Percentiles rank a stretch among this genome's conserved stretches.
phyloP scores from a whole-genome alignment of 495 filamentous ascomycete species.

The Neurospora tetraspora region DNA sequence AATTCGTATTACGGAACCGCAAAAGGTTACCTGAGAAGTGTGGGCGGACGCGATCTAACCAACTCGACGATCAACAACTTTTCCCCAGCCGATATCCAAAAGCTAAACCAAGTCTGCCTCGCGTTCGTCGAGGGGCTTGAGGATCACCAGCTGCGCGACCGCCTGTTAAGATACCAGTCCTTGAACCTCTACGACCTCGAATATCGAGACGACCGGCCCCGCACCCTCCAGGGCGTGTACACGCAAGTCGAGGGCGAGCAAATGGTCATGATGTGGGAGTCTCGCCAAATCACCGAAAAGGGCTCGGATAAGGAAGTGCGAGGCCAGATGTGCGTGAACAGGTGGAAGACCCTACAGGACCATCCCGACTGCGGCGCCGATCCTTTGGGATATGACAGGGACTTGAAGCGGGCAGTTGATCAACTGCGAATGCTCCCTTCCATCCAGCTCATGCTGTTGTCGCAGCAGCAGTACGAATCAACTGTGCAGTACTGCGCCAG shows the following conservation, averaged over 20 bases:
- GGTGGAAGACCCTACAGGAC: constrained; percentile 33
- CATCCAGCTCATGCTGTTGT: constrained; percentile 35
- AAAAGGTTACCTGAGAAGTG: constrained; percentile 35
- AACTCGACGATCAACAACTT: constrained; percentile 27
- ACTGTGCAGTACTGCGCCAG: constrained; percentile 32
- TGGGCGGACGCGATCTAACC: constrained; percentile 38
- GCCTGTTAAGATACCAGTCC: constrained; percentile 30
- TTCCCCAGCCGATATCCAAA: constrained; percentile 23
- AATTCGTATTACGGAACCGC: constrained; percentile 30
- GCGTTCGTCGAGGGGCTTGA: constrained; percentile 41
- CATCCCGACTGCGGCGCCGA: constrained; percentile 25
- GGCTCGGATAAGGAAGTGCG: constrained; percentile 24
- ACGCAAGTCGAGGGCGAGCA: constrained; percentile 43
- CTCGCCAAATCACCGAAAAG: constrained; percentile 22
- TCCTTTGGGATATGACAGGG: constrained; percentile 34
- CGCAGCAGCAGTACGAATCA: constrained; percentile 37
- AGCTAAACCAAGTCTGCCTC: constrained; percentile 36
- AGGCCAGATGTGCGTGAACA: constrained; percentile 20
- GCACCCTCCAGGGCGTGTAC: constrained; percentile 36
- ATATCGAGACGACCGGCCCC: constrained; percentile 13
- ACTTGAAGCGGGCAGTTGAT: constrained; percentile 31
- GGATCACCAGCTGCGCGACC: constrained; percentile 26
- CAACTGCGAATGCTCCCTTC: constrained; percentile 35
- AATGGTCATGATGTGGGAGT: constrained; percentile 35
- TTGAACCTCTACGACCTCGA: constrained; percentile 17